These are phyloP conservation scores for Leccinum variicolor DNA, from an alignment of 768 basidiomycete species.

Conservation along the genomic window DNA sequence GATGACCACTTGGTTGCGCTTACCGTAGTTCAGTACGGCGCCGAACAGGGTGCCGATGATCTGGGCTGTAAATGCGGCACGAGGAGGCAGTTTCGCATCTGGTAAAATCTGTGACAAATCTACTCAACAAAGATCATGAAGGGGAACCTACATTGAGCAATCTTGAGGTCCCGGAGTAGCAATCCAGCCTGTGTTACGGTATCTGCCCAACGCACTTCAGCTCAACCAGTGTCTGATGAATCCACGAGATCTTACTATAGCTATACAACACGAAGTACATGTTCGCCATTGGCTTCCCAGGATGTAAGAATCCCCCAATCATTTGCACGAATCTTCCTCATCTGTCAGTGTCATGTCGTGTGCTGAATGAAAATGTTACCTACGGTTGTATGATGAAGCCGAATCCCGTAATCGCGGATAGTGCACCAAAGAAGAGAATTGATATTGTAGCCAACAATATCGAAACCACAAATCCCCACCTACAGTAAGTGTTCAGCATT, in stretches of 20 bases:
- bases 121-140: constrained; percentile 29
- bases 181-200: constrained; percentile 48
- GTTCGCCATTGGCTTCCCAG: constrained; percentile 42
- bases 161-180: constrained; percentile 57
- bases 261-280: constrained; percentile 44
- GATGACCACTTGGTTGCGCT: constrained; percentile 40
- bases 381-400: constrained; percentile 24
- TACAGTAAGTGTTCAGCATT: neutral
- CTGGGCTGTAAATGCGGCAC: constrained; percentile 62
- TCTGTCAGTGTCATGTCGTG: neutral
- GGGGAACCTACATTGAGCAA: constrained; percentile 21
- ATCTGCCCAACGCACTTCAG: constrained; percentile 35
- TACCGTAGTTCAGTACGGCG: constrained; percentile 44
- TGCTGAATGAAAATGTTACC: constrained; percentile 6
- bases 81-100: constrained; percentile 60
- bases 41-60: constrained; percentile 32
- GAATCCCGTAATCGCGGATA: constrained; percentile 48
- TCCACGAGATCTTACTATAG: constrained; percentile 35
- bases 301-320: constrained; percentile 35
- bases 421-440: constrained; percentile 52
- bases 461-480: constrained; percentile 50
- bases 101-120: constrained; percentile 32
- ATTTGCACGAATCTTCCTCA: constrained; percentile 34
- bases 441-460: constrained; percentile 50
- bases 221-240: constrained; percentile 39